Evolutionary conservation across 2,329 filamentous ascomycete species (phyloP).

Genomic region (Cladosporium sp.): DNA sequence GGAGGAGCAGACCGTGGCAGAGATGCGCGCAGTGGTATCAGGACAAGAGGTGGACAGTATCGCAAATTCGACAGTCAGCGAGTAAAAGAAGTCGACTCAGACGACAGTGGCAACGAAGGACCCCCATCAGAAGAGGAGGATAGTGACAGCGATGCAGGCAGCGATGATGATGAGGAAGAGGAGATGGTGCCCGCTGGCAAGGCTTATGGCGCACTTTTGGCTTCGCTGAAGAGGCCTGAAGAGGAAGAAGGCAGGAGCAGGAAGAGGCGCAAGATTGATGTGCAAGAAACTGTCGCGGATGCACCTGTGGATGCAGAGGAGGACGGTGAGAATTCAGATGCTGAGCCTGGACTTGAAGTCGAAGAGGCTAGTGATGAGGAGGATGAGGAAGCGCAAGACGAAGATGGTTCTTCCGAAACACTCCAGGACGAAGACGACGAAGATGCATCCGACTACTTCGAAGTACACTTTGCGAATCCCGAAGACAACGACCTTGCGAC

Average conservation of each 20-base stretch:
- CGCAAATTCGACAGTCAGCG: constrained; percentile 40
- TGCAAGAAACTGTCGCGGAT: constrained; percentile 15
- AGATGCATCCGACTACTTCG: constrained; percentile 54
- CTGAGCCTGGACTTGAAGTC: constrained; percentile 36
- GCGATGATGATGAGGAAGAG: constrained; percentile 39
- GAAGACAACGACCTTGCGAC: constrained; percentile 62
- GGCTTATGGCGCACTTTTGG: constrained; percentile 60
- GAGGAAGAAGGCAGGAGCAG: constrained; percentile 48
- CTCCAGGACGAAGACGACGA: constrained; percentile 50
- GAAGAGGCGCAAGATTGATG: constrained; percentile 57
- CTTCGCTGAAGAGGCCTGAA: constrained; percentile 52
- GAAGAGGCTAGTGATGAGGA: constrained; percentile 43
- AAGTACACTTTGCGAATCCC: constrained; percentile 72
- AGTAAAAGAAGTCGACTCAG: constrained; percentile 37
- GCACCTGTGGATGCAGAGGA: constrained; percentile 41
- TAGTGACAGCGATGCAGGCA: constrained; percentile 27
- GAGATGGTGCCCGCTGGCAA: constrained; percentile 33
- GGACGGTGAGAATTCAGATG: constrained; percentile 42
- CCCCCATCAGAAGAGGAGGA: constrained; percentile 23
- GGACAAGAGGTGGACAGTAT: constrained; percentile 35
- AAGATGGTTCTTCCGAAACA: constrained; percentile 52
- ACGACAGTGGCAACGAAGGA: constrained; percentile 28
- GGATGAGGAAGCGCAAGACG: constrained; percentile 43
- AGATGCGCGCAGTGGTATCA: constrained; percentile 37
- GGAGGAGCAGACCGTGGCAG: constrained; percentile 26